Percentiles rank a stretch among this genome's conserved stretches.
Conservation (phyloP, 1,139 yeast species). For the Kluyveromyces sp. region DNA sequence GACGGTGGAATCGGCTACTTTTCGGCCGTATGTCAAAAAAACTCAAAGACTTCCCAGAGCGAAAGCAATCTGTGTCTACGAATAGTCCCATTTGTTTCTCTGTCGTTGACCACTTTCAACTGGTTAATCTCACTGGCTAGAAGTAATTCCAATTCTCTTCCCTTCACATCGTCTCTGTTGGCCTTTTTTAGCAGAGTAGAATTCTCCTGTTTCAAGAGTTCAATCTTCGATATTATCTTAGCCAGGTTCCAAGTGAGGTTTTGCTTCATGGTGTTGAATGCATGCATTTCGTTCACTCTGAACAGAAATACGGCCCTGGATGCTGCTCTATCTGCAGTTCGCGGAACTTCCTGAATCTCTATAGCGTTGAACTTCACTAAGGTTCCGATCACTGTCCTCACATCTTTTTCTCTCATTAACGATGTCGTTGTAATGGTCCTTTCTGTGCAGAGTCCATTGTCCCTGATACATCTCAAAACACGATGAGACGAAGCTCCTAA, state of each 20-base stretch:
- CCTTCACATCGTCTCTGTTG: constrained; percentile 84
- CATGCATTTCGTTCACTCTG: constrained; percentile 55
- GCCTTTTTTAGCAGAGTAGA: constrained; percentile 68
- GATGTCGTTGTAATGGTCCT: constrained; percentile 73
- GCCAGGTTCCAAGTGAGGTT: constrained; percentile 64
- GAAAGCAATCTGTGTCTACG: constrained; percentile 49
- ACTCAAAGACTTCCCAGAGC: constrained; percentile 46
- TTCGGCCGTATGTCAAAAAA: constrained; percentile 27
- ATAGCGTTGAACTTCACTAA: constrained; percentile 52
- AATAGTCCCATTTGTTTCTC: constrained; percentile 49
- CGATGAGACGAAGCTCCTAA: constrained; percentile 55
- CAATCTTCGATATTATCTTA: constrained; percentile 49
- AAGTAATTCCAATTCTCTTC: constrained; percentile 67
- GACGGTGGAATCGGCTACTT: too few species aligned
- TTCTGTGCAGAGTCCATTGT: constrained; percentile 71
- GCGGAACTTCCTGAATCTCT: constrained; percentile 86
- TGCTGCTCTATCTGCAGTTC: constrained; percentile 88
- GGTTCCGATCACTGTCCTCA: constrained; percentile 55
- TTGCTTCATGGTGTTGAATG: constrained; percentile 44
- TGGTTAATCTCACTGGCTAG: constrained; percentile 71
- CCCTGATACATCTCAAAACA: constrained; percentile 60
- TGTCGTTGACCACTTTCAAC: constrained; percentile 50
- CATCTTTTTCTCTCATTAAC: constrained; percentile 67
- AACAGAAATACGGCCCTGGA: constrained; percentile 79
- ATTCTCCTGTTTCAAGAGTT: constrained; percentile 53